These are phyloP conservation scores for Scleroderma bovista DNA, from an alignment of 768 basidiomycete species.

Conservation along the genomic window DNA sequence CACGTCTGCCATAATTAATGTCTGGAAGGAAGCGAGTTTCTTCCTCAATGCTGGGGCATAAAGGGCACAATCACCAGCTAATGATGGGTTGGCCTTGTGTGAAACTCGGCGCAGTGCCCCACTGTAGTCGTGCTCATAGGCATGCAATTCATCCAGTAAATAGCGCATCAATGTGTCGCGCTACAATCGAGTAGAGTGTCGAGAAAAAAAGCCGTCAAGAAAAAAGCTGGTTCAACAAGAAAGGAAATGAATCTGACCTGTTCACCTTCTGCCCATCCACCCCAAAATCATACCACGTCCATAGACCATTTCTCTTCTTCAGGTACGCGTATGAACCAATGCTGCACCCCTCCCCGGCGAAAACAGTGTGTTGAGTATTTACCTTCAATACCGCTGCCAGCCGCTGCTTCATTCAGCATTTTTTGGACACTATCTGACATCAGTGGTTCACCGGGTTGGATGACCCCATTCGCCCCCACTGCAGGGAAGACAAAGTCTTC, in stretches of 20 bases:
- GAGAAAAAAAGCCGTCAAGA: too few relatives aligned
- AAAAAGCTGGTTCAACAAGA: background rate
- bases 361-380: conserved; percentile 33
- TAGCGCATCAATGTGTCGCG: too few relatives aligned
- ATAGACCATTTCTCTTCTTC: conserved; percentile 31
- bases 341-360: conserved; percentile 16
- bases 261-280: conserved; percentile 36
- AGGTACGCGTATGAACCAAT: background rate
- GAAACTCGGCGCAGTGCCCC: too few relatives aligned
- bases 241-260: too few relatives aligned
- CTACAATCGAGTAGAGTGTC: too few relatives aligned
- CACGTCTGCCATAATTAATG: too few relatives aligned
- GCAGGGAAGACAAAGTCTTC: conserved; percentile 32
- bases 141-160: too few relatives aligned
- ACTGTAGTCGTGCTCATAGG: too few relatives aligned
- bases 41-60: too few relatives aligned
- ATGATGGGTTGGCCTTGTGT: too few relatives aligned
- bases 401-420: conserved; percentile 21
- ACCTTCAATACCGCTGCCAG: background rate
- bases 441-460: conserved; percentile 20
- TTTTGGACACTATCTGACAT: conserved; percentile 26
- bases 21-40: too few relatives aligned
- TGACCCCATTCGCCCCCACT: conserved; percentile 21
- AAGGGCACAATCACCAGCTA: too few relatives aligned
- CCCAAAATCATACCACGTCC: conserved; percentile 33